Evolutionary conservation across 2,329 filamentous ascomycete species (phyloP), one percentile per base, ranked within the genome.

Genomic region (Exserohilum rostratum): DNA sequence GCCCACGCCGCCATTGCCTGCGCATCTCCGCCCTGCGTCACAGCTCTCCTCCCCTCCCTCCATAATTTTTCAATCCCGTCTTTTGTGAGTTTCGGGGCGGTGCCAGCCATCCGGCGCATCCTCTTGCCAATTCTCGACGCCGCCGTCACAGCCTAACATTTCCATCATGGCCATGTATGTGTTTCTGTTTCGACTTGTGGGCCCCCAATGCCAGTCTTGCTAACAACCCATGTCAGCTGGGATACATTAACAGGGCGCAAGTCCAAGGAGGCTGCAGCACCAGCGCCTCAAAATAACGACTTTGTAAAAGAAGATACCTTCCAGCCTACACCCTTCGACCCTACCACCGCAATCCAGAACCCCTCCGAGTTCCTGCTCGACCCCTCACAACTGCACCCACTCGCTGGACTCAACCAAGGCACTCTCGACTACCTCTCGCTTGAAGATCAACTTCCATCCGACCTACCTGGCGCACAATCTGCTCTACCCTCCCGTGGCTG

Each of bases 401-500:
- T 99, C 52, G 92, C 95, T 50, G 95, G 95, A 65, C 82, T 99
- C 59, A 92, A 97, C 80, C 88, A 91, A 80, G 91, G 96, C 68
- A 90, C 90, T 0, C 87, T 99, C 69, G 95, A 99, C 77, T 99
- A 99, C 78, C 85, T 99, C 62, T 88, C 89, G 22, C 88, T 99
- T 71, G 95, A 99, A 79, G 96, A 99, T 75, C 90, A 91, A 45
- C 86, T 88, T 25, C 86, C 97, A 54, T 92, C 91, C 58, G 88
- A 96, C 70, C 84, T 96, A 17, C 92, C 93, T 44, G 93, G 92
- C 70, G 85, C 87, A 55, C 90, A 90, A 74, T 96, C 93, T 38
- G 89, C 93, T 50, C 85, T 99, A 50, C 95, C 96, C 38, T 97
- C 93, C 52, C 89, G 95, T 76, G 95, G 95, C 74, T 99, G 96